Evolutionary conservation across 352 stramenopile genomes (phyloP).

Genomic region (Pythium guiyangense): DNA sequence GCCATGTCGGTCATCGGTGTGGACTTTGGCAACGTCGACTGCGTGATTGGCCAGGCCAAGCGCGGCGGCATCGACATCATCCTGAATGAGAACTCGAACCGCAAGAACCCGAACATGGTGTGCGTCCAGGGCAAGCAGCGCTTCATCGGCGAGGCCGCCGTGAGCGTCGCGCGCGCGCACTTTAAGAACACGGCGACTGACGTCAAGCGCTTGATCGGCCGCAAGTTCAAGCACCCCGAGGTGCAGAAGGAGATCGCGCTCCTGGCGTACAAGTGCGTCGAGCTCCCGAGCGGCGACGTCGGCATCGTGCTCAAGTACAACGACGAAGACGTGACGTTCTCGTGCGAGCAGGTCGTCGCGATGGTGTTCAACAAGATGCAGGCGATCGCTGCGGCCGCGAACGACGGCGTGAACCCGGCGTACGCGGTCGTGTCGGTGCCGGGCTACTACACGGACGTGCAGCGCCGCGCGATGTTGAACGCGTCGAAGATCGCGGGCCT

Average conservation of each 20-base stretch:
- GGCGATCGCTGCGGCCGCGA: slow-evolving; percentile 90
- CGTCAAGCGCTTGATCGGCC: slow-evolving; percentile 97
- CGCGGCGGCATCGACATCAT: slow-evolving; percentile 98
- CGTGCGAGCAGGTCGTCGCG: slow-evolving; percentile 94
- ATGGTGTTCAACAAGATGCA: slow-evolving; percentile 99
- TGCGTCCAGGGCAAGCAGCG: slow-evolving; percentile 89
- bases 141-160: slow-evolving; percentile 91
- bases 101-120: slow-evolving; percentile 95
- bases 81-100: slow-evolving; percentile 99
- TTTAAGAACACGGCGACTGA: slow-evolving; percentile 98
- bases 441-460: slow-evolving; percentile 96
- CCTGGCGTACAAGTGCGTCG: slow-evolving; percentile 89
- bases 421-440: slow-evolving; percentile 96
- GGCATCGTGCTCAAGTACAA: slow-evolving; percentile 92
- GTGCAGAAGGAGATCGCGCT: slow-evolving; percentile 94
- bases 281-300: slow-evolving; percentile 85
- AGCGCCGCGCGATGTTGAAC: slow-evolving; percentile 94
- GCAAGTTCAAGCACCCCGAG: slow-evolving; percentile 94
- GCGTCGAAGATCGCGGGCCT: slow-evolving; percentile 93
- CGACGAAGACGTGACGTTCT: slow-evolving; percentile 87
- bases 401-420: slow-evolving; percentile 81
- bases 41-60: slow-evolving; percentile 95
- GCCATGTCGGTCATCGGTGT: slow-evolving; percentile 96
- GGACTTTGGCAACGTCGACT: slow-evolving; percentile 96
- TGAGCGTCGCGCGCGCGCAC: slow-evolving; percentile 92